Evolutionary conservation across 371 early-diverging fungal species (phyloP).

Genomic region (Gilbertella persicaria): DNA sequence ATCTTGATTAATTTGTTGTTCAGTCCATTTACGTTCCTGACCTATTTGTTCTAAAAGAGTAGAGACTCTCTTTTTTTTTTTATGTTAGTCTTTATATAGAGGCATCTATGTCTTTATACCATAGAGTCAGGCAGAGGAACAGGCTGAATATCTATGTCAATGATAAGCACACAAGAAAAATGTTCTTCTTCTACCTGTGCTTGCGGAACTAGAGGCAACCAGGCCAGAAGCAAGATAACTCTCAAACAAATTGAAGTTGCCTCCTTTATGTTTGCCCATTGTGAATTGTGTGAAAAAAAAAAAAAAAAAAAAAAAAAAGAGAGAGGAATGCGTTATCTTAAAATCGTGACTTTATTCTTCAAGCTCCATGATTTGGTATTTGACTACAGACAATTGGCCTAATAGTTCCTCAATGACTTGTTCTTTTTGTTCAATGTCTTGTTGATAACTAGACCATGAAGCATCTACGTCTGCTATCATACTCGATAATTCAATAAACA

Average conservation of each 20-base stretch:
- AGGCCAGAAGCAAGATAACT: slow-evolving; percentile 28
- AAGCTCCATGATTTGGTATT: slow-evolving; percentile 18
- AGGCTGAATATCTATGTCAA: slow-evolving; percentile 13
- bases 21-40: slow-evolving; percentile 60
- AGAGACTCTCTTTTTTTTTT: slow-evolving; percentile 48
- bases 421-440: slow-evolving; percentile 7
- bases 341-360: not conserved
- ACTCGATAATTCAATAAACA: not conserved
- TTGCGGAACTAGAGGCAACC: slow-evolving; percentile 1
- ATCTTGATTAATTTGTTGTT: slow-evolving; percentile 58
- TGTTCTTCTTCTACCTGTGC: not conserved
- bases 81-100: not conserved
- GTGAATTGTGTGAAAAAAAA: slow-evolving; percentile 8
- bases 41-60: slow-evolving; percentile 67
- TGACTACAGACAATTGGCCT: slow-evolving; percentile 13
- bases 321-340: not conserved
- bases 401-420: slow-evolving; percentile 12
- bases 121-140: slow-evolving; percentile 36
- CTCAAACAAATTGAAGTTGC: slow-evolving; percentile 21
- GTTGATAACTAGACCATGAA: not conserved
- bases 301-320: slow-evolving; percentile 1
- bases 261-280: slow-evolving; percentile 35
- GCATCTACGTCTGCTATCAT: not conserved
- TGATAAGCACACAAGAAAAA: not conserved
- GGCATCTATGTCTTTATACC: slow-evolving; percentile 10